A percentile compares a stretch with the other conserved stretches of the same genome.
These are phyloP conservation scores for Acacia confusa DNA, from an alignment of 306 rosid genomes.

Conservation along the genomic window DNA sequence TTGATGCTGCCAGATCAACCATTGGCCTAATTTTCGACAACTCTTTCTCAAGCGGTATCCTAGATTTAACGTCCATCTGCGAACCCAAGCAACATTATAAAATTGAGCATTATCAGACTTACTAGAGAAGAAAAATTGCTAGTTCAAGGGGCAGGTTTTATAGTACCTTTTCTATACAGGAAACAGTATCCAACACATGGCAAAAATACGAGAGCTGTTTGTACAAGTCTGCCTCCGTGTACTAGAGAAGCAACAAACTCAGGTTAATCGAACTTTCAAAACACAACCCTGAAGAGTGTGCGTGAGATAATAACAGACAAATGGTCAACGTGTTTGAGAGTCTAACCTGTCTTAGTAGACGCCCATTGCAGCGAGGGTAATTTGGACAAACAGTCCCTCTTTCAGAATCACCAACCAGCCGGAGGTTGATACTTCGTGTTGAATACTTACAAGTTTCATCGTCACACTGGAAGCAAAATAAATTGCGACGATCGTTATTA, in stretches of 20 bases:
- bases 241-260: conserved; percentile 46
- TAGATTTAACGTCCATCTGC: conserved; percentile 63
- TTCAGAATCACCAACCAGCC: conserved; percentile 84
- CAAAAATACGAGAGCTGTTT: conserved; percentile 87
- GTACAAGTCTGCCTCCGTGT: conserved; percentile 80
- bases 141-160: background rate
- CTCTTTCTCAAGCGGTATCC: conserved; percentile 64
- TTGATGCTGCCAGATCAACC: conserved; percentile 63
- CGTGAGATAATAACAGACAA: conserved; percentile 13
- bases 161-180: conserved; percentile 74
- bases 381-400: conserved; percentile 93
- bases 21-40: conserved; percentile 61
- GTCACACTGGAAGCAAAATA: conserved; percentile 70
- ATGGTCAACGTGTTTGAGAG: conserved; percentile 18
- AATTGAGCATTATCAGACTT: background rate
- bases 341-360: conserved; percentile 71
- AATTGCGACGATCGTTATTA: background rate
- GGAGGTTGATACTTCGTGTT: conserved; percentile 74
- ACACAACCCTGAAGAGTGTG: background rate
- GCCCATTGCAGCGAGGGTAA: conserved; percentile 88
- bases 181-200: conserved; percentile 63
- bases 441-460: conserved; percentile 86
- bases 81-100: conserved; percentile 4
- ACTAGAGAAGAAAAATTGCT: background rate
- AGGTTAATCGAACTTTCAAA: background rate